These are phyloP conservation scores for Biancaea sappan DNA, from an alignment of 306 rosid species.

Conservation along the genomic window DNA sequence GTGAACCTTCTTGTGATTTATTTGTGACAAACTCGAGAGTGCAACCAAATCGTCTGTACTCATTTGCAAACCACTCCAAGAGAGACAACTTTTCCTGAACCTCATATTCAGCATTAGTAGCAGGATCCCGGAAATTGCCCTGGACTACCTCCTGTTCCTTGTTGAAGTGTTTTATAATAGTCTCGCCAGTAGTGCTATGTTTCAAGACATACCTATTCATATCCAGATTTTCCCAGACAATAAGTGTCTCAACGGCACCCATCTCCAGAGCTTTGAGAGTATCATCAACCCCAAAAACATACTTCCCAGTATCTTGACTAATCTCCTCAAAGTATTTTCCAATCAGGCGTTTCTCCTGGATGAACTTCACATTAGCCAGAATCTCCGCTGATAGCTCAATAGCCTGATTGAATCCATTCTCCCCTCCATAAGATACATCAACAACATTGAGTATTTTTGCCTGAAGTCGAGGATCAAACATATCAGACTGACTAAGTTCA, in stretches of 20 bases:
- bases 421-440: constrained; percentile 24
- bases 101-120: constrained; percentile 55
- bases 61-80: constrained; percentile 94
- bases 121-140: constrained; percentile 69
- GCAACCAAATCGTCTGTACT: constrained; percentile 80
- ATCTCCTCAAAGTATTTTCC: constrained; percentile 95
- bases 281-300: constrained; percentile 92
- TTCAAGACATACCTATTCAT: constrained; percentile 70
- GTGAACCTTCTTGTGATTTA: constrained; percentile 94
- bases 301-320: constrained; percentile 93
- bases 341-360: constrained; percentile 85
- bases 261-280: constrained; percentile 82
- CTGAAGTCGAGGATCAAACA: constrained; percentile 26
- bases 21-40: constrained; percentile 86
- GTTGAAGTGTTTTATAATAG: constrained; percentile 64
- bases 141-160: constrained; percentile 78
- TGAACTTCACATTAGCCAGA: constrained; percentile 81
- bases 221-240: constrained; percentile 94
- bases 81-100: constrained; percentile 81
- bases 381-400: constrained; percentile 43
- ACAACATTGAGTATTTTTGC: constrained; percentile 24
- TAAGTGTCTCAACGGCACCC: constrained; percentile 91
- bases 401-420: constrained; percentile 12
- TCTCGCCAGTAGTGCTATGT: constrained; percentile 56
- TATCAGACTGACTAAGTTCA: constrained; percentile 27